These are phyloP conservation scores for Sporothrix schenckii DNA, from an alignment of 2,329 filamentous ascomycete genomes.

Conservation along the genomic window DNA sequence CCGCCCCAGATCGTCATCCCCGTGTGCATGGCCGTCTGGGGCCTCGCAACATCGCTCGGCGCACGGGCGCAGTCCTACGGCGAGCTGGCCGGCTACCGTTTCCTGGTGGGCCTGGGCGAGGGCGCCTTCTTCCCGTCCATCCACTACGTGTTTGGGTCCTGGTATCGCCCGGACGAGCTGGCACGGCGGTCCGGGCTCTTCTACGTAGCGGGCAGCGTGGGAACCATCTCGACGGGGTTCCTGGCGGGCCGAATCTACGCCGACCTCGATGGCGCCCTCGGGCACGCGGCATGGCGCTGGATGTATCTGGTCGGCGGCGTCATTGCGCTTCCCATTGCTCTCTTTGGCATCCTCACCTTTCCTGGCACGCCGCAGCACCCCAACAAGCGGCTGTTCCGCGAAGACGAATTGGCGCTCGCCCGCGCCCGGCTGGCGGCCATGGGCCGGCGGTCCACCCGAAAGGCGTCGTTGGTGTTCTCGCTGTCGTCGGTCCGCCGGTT, in stretches of 20 bases:
- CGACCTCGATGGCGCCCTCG: constrained; percentile 43
- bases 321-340: constrained; percentile 37
- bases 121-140: constrained; percentile 29
- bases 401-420: constrained; percentile 42
- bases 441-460: constrained; percentile 23
- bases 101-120: constrained; percentile 27
- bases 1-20: constrained; percentile 43
- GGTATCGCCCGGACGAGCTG: constrained; percentile 30
- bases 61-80: background rate
- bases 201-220: constrained; percentile 39
- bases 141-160: constrained; percentile 26
- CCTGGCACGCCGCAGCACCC: constrained; percentile 45
- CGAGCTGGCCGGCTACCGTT: constrained; percentile 26
- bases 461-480: background rate
- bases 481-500: constrained; percentile 14
- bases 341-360: constrained; percentile 37
- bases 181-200: constrained; percentile 25
- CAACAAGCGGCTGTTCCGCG: constrained; percentile 42
- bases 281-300: constrained; percentile 46
- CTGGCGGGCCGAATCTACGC: constrained; percentile 42
- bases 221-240: constrained; percentile 26
- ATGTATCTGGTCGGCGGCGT: constrained; percentile 48
- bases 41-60: constrained; percentile 16
- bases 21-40: constrained; percentile 38
- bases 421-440: constrained; percentile 39